Evolutionary conservation across 2,329 filamentous ascomycete genomes (phyloP), one percentile per base, ranked within the genome.

Genomic region (Cadophora gregata): DNA sequence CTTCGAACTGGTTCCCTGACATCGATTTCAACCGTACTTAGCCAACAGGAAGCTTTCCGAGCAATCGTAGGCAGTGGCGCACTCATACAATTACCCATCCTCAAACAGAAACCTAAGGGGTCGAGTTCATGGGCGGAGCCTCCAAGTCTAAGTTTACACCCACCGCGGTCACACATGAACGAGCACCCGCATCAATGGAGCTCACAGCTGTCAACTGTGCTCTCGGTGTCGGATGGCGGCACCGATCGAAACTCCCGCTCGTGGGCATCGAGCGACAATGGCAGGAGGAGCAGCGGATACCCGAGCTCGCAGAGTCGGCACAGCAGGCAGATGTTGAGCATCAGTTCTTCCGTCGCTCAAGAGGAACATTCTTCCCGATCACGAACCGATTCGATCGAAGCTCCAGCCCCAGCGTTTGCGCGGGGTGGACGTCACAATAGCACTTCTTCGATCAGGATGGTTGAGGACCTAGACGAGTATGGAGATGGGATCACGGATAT

Each of bases 401-500:
- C 80, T 7, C 86, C 85, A 0, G 77, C 80, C 47, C 78, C 83
- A 2, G 79, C 79, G 10, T 82, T 82, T 70, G 71, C 78, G 72
- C 48, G 77, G 63, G 67, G 77, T 69, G 77, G 80, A 67, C 69
- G 71, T 27, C 70, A 74, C 42, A 63, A 68, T 8, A 75, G 76
- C 63, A 73, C 31, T 70, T 79, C 70, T 71, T 80, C 71, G 10
- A 79, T 79, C 29, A 82, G 81, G 51, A 79, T 84, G 33, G 80
- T 90, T 48, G 82, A 83, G 50, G 83, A 90, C 68, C 82, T 86
- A 66, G 88, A 90, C 69, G 88, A 90, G 74, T 81, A 90, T 70
- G 87, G 87, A 4, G 88, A 90, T 72, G 86, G 86, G 1, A 80
- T 90, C 27, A 84, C 86, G 5, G 87, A 90, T 66, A 79, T 90